Evolutionary conservation across 768 basidiomycete genomes (phyloP).

Genomic region (Kwoniella sp.): DNA sequence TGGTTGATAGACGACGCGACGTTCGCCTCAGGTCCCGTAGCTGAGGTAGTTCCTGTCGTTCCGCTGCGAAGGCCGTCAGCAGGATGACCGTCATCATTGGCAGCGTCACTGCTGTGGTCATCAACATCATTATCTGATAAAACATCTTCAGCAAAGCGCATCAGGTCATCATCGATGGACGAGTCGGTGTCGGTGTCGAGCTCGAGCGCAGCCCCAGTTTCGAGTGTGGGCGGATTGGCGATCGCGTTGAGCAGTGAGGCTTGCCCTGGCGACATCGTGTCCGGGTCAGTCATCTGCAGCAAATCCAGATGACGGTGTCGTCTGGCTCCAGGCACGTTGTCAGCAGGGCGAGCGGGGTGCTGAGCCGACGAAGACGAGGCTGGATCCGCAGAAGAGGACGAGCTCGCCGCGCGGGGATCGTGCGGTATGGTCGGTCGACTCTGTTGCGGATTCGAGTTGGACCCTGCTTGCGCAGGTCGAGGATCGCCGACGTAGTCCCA

Average conservation of each 20-base stretch:
- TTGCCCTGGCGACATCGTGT: background rate
- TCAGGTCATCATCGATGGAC: background rate
- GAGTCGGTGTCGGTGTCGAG: background rate
- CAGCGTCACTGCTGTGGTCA: background rate
- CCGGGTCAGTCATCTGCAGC: background rate
- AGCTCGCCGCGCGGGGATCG: background rate
- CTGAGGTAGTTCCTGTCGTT: no score
- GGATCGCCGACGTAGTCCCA: background rate
- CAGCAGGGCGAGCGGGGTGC: no score
- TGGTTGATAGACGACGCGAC: no score
- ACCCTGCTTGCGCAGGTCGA: background rate
- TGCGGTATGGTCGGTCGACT: no score
- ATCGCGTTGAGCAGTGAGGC: background rate
- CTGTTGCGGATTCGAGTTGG: background rate
- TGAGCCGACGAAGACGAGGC: background rate
- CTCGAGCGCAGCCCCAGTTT: background rate
- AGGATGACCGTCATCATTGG: no score
- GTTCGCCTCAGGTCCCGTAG: no score
- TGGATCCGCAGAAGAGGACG: background rate
- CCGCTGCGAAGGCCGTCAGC: no score
- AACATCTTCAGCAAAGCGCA: background rate
- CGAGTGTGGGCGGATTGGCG: background rate
- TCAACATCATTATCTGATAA: background rate
- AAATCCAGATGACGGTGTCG: background rate
- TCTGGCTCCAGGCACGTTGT: no score